These are phyloP conservation scores for Glomus cerebriforme DNA, from an alignment of 192 early-diverging fungal genomes.

Conservation along the genomic window DNA sequence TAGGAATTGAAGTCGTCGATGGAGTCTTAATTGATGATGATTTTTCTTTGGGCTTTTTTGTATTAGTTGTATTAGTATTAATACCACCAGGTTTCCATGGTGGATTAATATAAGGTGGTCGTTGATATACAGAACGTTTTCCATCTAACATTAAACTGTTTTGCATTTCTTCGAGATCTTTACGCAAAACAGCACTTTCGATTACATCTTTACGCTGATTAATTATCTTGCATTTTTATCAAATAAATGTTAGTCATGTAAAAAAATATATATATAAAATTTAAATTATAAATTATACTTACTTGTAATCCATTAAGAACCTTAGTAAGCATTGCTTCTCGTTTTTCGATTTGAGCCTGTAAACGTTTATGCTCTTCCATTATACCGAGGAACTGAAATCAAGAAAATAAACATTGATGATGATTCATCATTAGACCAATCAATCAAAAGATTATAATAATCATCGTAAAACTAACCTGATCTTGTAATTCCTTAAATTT, in stretches of 20 bases:
- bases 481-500: slow-evolving; percentile 27
- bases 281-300: background rate
- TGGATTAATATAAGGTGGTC: slow-evolving; percentile 27
- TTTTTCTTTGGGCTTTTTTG: background rate
- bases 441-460: background rate
- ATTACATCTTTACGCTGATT: slow-evolving; percentile 31
- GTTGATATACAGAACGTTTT: slow-evolving; percentile 5
- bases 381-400: background rate
- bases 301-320: slow-evolving; percentile 16
- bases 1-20: slow-evolving; percentile 5
- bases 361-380: slow-evolving; percentile 29
- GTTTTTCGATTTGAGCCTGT: slow-evolving; percentile 9
- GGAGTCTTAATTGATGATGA: background rate
- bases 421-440: background rate
- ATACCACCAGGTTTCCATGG: slow-evolving; percentile 30
- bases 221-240: background rate
- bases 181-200: slow-evolving; percentile 16
- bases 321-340: slow-evolving; percentile 24
- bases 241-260: background rate
- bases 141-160: background rate
- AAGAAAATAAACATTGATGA: background rate
- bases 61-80: background rate
- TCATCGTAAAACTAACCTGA: slow-evolving; percentile 1
- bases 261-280: background rate
- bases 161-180: slow-evolving; percentile 32